These are phyloP conservation scores for Volvox africanus DNA, from an alignment of 139 green algal genomes.

Conservation along the genomic window DNA sequence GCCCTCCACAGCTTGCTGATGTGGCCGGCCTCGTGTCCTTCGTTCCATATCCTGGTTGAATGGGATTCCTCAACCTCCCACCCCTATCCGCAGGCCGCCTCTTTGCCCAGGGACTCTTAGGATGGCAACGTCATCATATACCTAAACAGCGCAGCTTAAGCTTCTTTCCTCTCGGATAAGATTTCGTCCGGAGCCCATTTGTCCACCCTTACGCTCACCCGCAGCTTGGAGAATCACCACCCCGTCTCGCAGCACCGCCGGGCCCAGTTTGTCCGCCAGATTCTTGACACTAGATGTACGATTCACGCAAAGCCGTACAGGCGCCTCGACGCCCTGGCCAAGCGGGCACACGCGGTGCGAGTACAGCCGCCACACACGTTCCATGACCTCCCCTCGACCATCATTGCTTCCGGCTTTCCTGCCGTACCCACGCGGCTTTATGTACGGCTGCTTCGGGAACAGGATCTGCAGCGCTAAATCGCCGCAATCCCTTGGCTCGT, in stretches of 20 bases:
- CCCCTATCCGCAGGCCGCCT: too few species aligned
- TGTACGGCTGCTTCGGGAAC: too few species aligned
- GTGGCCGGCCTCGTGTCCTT: too few species aligned
- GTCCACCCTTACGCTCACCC: background rate
- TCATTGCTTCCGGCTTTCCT: too few species aligned
- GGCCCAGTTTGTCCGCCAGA: background rate
- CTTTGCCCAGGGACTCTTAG: background rate
- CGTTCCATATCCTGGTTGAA: too few species aligned
- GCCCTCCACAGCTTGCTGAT: too few species aligned
- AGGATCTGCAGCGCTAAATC: too few species aligned
- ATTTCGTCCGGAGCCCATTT: background rate
- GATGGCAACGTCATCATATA: background rate
- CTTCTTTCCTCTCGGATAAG: background rate
- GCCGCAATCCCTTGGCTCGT: too few species aligned
- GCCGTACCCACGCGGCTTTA: too few species aligned
- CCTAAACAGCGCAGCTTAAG: background rate
- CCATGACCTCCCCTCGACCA: too few species aligned
- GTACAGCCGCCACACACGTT: constrained; percentile 5
- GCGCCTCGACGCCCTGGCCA: background rate
- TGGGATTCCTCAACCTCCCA: too few species aligned
- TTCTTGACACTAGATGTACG: background rate
- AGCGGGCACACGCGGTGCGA: background rate
- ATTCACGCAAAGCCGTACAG: background rate
- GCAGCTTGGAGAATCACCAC: background rate
- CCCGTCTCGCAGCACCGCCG: constrained; percentile 16